Percentiles rank a stretch among this genome's conserved stretches.
Evolutionary conservation across 441 rosid genomes (phyloP).

Genomic region (Lepidium campestre): DNA sequence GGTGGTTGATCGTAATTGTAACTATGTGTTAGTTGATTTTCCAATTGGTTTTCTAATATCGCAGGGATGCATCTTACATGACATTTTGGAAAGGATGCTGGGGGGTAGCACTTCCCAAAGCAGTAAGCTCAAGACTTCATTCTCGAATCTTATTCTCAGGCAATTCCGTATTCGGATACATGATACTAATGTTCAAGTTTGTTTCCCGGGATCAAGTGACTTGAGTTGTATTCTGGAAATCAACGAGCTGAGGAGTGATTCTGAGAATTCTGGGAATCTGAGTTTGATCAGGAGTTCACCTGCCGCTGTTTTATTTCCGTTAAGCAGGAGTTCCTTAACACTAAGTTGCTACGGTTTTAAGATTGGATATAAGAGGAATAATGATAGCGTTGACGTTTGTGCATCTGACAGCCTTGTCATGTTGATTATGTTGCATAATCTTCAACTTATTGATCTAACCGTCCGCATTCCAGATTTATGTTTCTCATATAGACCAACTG

Average conservation of each 20-base stretch:
- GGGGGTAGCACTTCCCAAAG: constrained; percentile 29
- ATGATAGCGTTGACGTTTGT: constrained; percentile 31
- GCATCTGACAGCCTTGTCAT: constrained; percentile 34
- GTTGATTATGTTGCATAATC: constrained; percentile 41
- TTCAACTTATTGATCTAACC: constrained; percentile 44
- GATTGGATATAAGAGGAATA: constrained; percentile 52
- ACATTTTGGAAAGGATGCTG: constrained; percentile 50
- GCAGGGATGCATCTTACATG: constrained; percentile 76
- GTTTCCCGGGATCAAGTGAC: constrained; percentile 43
- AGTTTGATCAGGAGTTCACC: constrained; percentile 54
- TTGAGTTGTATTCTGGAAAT: constrained; percentile 42
- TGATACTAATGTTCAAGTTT: constrained; percentile 41
- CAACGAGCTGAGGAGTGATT: constrained; percentile 53
- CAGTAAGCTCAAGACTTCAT: constrained; percentile 40
- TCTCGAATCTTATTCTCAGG: constrained; percentile 58
- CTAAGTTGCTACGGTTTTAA: constrained; percentile 47
- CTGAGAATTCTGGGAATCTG: constrained; percentile 42
- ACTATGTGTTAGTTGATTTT: not conserved
- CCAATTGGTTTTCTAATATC: not conserved
- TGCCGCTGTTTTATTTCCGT: constrained; percentile 45
- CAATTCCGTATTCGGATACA: constrained; percentile 53
- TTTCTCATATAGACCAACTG: constrained; percentile 50
- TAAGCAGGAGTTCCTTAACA: constrained; percentile 42
- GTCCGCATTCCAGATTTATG: constrained; percentile 49
- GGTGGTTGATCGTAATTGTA: not conserved